Evolutionary conservation across 768 basidiomycete species (phyloP).

Genomic region (Boletus rubroflammeus): DNA sequence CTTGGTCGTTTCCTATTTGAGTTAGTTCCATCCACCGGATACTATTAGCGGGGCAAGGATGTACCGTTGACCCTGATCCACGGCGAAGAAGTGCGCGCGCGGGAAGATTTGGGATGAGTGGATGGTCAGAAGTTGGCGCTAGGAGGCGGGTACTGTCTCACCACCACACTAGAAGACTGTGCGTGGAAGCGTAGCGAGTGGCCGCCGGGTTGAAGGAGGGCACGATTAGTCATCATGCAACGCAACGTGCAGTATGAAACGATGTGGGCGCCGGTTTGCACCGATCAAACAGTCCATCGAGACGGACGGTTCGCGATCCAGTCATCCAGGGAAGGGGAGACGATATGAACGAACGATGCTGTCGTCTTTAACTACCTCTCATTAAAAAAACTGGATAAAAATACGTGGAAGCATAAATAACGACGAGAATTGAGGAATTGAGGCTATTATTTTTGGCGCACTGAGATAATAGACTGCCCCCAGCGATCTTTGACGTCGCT

Average conservation of each 20-base stretch:
- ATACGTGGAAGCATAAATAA: constrained; percentile 25
- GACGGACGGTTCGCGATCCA: neutral
- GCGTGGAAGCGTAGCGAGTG: constrained; percentile 23
- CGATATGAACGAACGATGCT: neutral
- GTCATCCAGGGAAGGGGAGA: neutral
- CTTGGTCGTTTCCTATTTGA: constrained; percentile 10
- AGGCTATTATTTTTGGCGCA: constrained; percentile 34
- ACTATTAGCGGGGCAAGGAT: constrained; percentile 11
- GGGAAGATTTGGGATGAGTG: constrained; percentile 26
- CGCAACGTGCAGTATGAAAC: constrained; percentile 14
- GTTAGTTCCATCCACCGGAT: constrained; percentile 7
- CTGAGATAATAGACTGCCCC: constrained; percentile 18
- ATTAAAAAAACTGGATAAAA: constrained; percentile 16
- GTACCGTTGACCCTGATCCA: constrained; percentile 30
- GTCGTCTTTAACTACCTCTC: neutral
- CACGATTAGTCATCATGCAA: constrained; percentile 21
- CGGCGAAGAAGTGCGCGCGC: constrained; percentile 23
- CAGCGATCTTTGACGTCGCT: constrained; percentile 26
- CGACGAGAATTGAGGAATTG: constrained; percentile 3
- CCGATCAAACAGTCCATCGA: neutral
- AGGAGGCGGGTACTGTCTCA: constrained; percentile 6
- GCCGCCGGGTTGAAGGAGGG: constrained; percentile 21
- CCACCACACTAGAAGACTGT: constrained; percentile 5
- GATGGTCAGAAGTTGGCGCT: constrained; percentile 1
- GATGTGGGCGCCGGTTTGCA: constrained; percentile 5